Base-by-base conservation (phyloP, 148 eudicot species). In the Rhododendron vialii region DNA sequence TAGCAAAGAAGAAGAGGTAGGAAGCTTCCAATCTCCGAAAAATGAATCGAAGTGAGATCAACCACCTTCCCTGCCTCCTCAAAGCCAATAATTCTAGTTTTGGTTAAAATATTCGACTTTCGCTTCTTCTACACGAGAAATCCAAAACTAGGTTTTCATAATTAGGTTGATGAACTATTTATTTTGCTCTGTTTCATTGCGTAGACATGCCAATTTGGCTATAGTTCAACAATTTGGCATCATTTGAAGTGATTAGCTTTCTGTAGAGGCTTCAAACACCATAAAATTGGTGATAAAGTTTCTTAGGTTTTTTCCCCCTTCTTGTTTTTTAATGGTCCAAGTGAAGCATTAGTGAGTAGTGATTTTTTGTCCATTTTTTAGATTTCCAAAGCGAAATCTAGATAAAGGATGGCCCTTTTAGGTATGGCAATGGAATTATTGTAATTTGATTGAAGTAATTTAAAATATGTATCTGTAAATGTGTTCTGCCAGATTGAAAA, bases 1-100 rank as follows among this genome's bases (percentile, higher is more conserved):
- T 11, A 35, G 47, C 38, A 87, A 86, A 79, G 57, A 83, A 67
- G 88, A 83, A 45, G 48, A 80, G 43, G 81, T 48, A 30, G 80
- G 53, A 36, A 86, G 36, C 45, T 69, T 53, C 24, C 78, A 83
- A 71, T 50, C 36, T 28, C 51, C 84, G 2, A 45, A 83, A 65
- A 26, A 83, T 9, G 85, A 65, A 71, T 24, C 45, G 77, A 80
- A 80, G 69, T 71, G 63, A 83, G 59, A 67, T 26, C 86, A 71
- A 41, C 80, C 45, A 10, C 43, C 78, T 38, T n/a, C 57, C 3
- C 61, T 61, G 50, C 77, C 76, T 35, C 81, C 69, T 50, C 69
- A 36, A 36, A 51, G 4, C 30, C 86, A 51, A 71, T 84, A 51
- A 76, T 84, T 84, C n/a, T 53, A 15, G 3, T 51, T 84, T 75